Evolutionary conservation across 495 filamentous ascomycete species (phyloP), one percentile per base, ranked within the genome.

Genomic region (Hyphodiscus hymeniophilus): DNA sequence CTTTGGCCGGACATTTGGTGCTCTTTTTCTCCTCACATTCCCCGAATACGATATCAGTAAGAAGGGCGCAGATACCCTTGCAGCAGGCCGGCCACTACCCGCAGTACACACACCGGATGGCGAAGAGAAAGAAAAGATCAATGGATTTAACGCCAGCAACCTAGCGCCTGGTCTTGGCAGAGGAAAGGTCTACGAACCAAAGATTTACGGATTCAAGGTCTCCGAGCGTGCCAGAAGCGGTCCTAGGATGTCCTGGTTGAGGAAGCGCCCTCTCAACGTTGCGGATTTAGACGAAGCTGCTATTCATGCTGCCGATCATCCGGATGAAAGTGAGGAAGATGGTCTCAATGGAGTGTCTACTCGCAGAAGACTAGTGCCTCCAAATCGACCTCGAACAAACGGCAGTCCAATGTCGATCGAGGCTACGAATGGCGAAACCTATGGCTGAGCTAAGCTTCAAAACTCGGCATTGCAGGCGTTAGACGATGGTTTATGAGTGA

Each of bases 11-110:
- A 98, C 92, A 0, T 98, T 98, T 62, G 88, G 74, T 40, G 75
- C 76, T 3, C 80, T 98, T 36, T 98, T 98, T 73, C 88, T 98
- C 64, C 90, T 98, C 72, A 98, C 89, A 21, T 98, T 96, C 65
- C 90, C 94, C 24, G 94, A 98, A 56, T 78, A 95, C 59, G 88
- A 95, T 50, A 77, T 97, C 38, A 73, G 70, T 42, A 75, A 71
- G 54, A 68, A 68, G 22, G 71, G 65, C 33, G 63, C 64, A 20
- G 74, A 77, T 28, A 58, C 61, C 12, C 51, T 58, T 5, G 42
- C 26, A 30, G 51, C 43, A 23, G 34, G 22, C 11, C 31, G 41
- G 17, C 45, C 50, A 26, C 41, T 31, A 8, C 51, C 50, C 41
- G 26, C 58, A 16, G 62, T 59, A 50, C 45, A 63, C 46, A 56